These are phyloP conservation scores for Solanum virginianum DNA, from an alignment of 257 asterid species.

Conservation along the genomic window DNA sequence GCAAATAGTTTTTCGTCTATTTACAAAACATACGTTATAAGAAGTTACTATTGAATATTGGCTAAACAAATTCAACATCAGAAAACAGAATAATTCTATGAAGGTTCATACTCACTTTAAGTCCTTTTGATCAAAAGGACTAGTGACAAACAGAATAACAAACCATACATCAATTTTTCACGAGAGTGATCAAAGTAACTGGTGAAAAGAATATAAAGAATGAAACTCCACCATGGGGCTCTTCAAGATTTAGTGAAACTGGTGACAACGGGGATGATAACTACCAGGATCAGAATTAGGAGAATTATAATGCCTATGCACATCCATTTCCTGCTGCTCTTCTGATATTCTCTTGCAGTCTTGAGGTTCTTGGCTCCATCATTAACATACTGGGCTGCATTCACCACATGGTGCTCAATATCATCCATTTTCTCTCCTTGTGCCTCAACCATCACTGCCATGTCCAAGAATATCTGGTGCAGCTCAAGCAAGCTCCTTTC, in stretches of 20 bases:
- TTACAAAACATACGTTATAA: too few species aligned
- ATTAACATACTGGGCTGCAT: conserved; percentile 47
- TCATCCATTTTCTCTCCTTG: conserved; percentile 93
- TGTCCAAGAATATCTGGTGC: conserved; percentile 82
- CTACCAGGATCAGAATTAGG: conserved; percentile 41
- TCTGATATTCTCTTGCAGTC: conserved; percentile 60
- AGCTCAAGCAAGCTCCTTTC: conserved; percentile 86
- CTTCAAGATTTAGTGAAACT: conserved; percentile 54
- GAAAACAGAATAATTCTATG: background rate
- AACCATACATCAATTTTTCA: background rate
- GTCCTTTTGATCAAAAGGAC: background rate
- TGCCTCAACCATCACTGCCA: conserved; percentile 95
- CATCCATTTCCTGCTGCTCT: conserved; percentile 73
- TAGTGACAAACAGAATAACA: background rate
- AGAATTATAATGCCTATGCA: conserved; percentile 57
- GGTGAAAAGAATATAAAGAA: background rate
- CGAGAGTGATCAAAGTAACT: background rate
- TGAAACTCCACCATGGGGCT: background rate
- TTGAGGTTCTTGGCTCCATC: conserved; percentile 71
- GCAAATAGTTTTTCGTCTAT: too few species aligned
- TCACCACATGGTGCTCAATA: conserved; percentile 76
- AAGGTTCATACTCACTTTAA: background rate
- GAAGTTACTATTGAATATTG: too few species aligned
- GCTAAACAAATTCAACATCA: background rate
- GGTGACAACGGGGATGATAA: conserved; percentile 58